Evolutionary conservation across 257 asterid species (phyloP).

Genomic region (Fraxinus excelsior): DNA sequence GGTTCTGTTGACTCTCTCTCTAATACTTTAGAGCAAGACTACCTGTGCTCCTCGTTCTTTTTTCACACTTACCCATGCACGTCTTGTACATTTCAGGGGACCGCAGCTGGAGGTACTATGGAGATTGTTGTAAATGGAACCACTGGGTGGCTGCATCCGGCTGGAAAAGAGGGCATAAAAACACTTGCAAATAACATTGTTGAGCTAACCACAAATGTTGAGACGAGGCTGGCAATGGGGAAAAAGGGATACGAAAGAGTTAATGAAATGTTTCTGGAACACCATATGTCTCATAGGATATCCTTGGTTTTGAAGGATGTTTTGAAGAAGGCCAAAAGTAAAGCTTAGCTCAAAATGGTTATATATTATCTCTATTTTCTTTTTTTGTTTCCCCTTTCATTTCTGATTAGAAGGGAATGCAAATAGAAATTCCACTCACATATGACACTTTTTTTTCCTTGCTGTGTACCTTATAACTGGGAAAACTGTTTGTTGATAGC

Average conservation of each 20-base stretch:
- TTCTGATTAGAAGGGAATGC: not conserved
- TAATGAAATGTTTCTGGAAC: constrained; percentile 73
- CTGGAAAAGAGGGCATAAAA: constrained; percentile 86
- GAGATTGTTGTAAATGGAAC: constrained; percentile 85
- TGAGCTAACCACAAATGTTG: constrained; percentile 58
- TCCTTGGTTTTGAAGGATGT: constrained; percentile 68
- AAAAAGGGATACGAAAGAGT: constrained; percentile 66
- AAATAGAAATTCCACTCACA: not conserved
- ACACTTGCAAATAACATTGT: constrained; percentile 78
- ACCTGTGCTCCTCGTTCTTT: not conserved
- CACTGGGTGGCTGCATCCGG: constrained; percentile 87
- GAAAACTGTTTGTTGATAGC: not conserved
- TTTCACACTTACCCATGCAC: not conserved
- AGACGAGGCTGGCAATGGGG: constrained; percentile 74
- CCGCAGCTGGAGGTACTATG: constrained; percentile 95
- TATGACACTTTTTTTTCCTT: not conserved
- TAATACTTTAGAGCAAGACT: constrained; percentile 21
- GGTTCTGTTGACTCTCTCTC: not conserved
- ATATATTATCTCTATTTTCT: not conserved
- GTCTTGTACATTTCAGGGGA: constrained; percentile 59
- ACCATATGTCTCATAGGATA: constrained; percentile 78
- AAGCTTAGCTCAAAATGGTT: not conserved
- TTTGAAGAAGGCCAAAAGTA: not conserved
- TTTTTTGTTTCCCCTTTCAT: not conserved
- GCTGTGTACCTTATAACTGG: not conserved